A percentile compares a stretch with the other conserved stretches of the same genome.
These are phyloP conservation scores for Backusella westeae DNA, from an alignment of 192 early-diverging fungal genomes.

Conservation along the genomic window DNA sequence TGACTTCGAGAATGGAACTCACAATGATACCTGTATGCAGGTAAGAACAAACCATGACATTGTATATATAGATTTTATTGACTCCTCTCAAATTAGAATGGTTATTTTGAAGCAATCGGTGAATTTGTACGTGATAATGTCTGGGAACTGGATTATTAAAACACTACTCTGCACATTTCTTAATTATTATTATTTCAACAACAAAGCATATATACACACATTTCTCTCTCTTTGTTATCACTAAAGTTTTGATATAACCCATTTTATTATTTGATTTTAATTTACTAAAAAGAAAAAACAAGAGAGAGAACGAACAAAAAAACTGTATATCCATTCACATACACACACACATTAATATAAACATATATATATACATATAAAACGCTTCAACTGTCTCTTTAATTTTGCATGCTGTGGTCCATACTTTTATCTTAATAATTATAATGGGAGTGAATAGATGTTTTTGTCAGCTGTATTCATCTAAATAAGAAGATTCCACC, in stretches of 20 bases:
- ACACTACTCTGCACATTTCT: neutral
- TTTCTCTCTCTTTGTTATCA: neutral
- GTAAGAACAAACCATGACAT: constrained; percentile 7
- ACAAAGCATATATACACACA: neutral
- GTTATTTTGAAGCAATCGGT: constrained; percentile 79
- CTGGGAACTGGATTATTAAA: constrained; percentile 25
- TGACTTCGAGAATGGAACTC: constrained; percentile 80
- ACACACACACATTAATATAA: constrained; percentile 5
- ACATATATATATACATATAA: neutral
- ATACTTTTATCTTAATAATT: too few relatives aligned
- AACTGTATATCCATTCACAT: neutral
- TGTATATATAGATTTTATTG: neutral
- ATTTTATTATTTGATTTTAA: constrained; percentile 4
- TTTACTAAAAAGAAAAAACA: neutral
- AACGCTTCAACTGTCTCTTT: neutral
- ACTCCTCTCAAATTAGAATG: constrained; percentile 49
- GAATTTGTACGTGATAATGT: constrained; percentile 31
- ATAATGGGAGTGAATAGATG: constrained; percentile 45
- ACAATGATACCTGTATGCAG: constrained; percentile 86
- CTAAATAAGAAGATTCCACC: constrained; percentile 87
- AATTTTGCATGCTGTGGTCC: neutral
- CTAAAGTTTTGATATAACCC: neutral
- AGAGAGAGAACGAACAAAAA: neutral
- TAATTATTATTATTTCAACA: neutral
- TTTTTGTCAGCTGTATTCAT: constrained; percentile 99